Evolutionary conservation across 2,329 filamentous ascomycete genomes (phyloP).

Genomic region (Grosmannia clavigera): DNA sequence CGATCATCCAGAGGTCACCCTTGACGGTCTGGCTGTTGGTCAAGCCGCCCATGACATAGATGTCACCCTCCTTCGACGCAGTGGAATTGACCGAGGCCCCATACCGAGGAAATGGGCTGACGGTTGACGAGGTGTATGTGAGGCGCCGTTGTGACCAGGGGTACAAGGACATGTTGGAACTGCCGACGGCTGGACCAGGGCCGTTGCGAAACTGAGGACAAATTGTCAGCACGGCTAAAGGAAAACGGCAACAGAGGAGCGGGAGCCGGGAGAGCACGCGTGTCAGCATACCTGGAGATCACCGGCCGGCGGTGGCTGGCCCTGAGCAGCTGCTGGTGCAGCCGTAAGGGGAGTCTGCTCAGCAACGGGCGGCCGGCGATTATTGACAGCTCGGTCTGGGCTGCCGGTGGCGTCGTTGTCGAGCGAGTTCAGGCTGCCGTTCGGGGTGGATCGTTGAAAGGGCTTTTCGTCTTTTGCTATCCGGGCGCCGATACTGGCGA

Average conservation of each 20-base stretch:
- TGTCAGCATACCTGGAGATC: conserved; percentile 8
- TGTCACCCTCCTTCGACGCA: conserved; percentile 90
- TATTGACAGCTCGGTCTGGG: conserved; percentile 53
- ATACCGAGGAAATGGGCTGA: conserved; percentile 89
- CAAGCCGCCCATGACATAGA: conserved; percentile 94
- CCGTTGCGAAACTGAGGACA: conserved; percentile 41
- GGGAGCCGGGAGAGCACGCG: not conserved
- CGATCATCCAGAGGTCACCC: conserved; percentile 95
- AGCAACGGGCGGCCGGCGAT: conserved; percentile 39
- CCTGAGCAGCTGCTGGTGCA: conserved; percentile 30
- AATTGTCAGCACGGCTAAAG: not conserved
- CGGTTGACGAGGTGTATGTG: conserved; percentile 69
- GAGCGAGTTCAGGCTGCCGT: conserved; percentile 65
- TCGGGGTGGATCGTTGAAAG: conserved; percentile 53
- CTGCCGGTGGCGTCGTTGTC: conserved; percentile 43
- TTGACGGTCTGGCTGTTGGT: conserved; percentile 94
- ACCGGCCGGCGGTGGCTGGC: conserved; percentile 15
- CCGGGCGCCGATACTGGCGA: conserved; percentile 36
- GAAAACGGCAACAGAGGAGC: not conserved
- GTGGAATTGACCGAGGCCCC: conserved; percentile 88
- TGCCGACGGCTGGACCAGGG: conserved; percentile 31
- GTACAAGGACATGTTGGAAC: conserved; percentile 71
- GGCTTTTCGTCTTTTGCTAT: conserved; percentile 43
- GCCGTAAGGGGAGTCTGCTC: conserved; percentile 25
- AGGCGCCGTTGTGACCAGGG: conserved; percentile 89